Base-by-base conservation (phyloP, 257 asterid species). In the Ligustrum vulgare region DNA sequence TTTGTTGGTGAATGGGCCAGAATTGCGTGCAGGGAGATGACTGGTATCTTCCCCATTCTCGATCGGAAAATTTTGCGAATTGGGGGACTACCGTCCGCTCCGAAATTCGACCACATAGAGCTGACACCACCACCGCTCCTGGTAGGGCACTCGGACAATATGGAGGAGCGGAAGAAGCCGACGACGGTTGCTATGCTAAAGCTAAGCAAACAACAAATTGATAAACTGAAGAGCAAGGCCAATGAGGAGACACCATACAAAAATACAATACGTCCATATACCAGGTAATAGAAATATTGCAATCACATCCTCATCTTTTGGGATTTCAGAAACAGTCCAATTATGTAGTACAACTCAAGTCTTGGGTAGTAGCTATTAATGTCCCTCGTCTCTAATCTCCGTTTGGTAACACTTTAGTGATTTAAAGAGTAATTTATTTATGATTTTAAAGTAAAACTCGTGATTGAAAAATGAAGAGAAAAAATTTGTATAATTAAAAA, bases 121-220 rank as follows among this genome's bases (percentile, higher is more conserved):
- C 73, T 83, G 23, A 32, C 12, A 22, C 78, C 34, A 0, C 73
- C 81, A 0, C 82, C 84, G 0, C 4, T 67, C 11, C 7, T 83
- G 16, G 9, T 77, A 0, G 82, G 84, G 7, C 25, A 72, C 13
- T 31, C 65, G 1, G 67, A 68, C 32, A 67, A 39, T 41, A 5
- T 22, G 35, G 79, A 80, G 54, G 79, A 83, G 79, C 39, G 79
- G 18, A 72, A 41, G n/a, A 83, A 80, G 72, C 70, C 47, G 0
- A 77, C 84, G 1, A 69, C 49, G 0, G 71, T 69, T 15, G 20
- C 18, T 16, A 58, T 65, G 80, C 41, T 83, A 25, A 74, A 74
- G 36, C 35, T 83, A 23, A 47, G 76, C 49, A 72, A 71, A 69
- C 72, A 66, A 0, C 78, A 83, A 25, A 20, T 77, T 1, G 72